phyloP scores from a whole-genome alignment of 805 yeast species.

The Sugiyamaella floridensis region DNA sequence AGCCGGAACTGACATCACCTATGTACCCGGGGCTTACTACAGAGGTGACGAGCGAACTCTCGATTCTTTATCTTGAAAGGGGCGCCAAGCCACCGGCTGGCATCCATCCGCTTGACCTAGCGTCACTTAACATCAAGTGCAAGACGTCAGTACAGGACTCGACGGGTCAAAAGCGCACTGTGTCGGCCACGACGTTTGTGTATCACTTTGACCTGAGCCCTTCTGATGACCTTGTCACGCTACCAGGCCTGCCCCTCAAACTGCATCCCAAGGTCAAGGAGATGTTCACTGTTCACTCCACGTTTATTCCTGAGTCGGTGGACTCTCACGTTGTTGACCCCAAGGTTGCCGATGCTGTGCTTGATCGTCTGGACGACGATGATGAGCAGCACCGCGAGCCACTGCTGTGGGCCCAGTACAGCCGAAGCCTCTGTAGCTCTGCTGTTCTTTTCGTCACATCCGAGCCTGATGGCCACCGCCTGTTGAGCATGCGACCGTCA shows the following conservation, averaged over 20 bases:
- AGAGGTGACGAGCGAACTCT: no score
- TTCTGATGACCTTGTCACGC: constrained; percentile 7
- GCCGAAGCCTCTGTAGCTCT: constrained; percentile 1
- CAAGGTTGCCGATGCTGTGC: not conserved
- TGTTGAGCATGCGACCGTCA: not conserved
- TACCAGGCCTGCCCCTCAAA: constrained; percentile 17
- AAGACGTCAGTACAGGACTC: not conserved
- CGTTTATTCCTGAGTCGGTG: constrained; percentile 12
- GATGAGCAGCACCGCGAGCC: constrained; percentile 15
- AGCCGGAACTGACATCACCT: no score
- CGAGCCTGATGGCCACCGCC: not conserved
- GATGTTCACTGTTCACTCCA: constrained; percentile 13
- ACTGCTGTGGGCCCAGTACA: constrained; percentile 8
- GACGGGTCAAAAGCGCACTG: not conserved
- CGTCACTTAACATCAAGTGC: not conserved
- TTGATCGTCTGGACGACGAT: constrained; percentile 7
- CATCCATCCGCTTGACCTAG: not conserved
- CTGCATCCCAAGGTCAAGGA: constrained; percentile 9
- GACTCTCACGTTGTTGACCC: constrained; percentile 9
- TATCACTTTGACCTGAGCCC: constrained; percentile 12
- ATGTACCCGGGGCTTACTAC: no score
- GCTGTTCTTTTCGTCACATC: constrained; percentile 7
- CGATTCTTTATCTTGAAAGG: no score
- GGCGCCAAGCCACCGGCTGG: no score
- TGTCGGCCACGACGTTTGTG: constrained; percentile 6